phyloP scores from a whole-genome alignment of 805 yeast genomes.

The Deakozyma indianensis region DNA sequence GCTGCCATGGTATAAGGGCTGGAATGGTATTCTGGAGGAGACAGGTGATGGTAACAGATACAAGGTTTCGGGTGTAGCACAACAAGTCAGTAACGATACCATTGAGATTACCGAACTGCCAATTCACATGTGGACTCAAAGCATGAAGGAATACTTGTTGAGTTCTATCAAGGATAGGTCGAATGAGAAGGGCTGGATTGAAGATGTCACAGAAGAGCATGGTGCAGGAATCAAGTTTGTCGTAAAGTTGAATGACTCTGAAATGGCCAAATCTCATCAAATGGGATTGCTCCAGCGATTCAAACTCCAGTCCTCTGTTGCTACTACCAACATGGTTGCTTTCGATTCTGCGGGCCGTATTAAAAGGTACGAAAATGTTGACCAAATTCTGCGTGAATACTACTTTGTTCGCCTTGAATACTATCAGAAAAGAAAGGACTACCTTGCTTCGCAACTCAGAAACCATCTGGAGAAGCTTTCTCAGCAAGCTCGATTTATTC shows the following conservation, averaged over 20 bases:
- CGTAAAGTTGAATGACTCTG: constrained; percentile 57
- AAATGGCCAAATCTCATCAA: constrained; percentile 63
- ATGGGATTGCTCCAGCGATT: constrained; percentile 78
- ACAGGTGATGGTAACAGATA: constrained; percentile 47
- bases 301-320: constrained; percentile 55
- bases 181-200: constrained; percentile 52
- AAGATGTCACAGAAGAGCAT: constrained; percentile 91
- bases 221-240: constrained; percentile 67
- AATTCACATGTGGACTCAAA: constrained; percentile 81
- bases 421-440: constrained; percentile 84
- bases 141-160: constrained; percentile 71
- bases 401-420: constrained; percentile 75
- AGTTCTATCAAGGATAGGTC: constrained; percentile 59
- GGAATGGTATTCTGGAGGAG: constrained; percentile 73
- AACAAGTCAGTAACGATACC: constrained; percentile 64
- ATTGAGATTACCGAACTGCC: constrained; percentile 89
- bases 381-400: constrained; percentile 72
- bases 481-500: constrained; percentile 82
- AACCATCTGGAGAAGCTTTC: constrained; percentile 61
- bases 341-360: constrained; percentile 84
- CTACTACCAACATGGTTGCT: constrained; percentile 83
- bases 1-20: constrained; percentile 91
- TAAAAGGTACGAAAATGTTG: constrained; percentile 60
- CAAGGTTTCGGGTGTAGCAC: constrained; percentile 66
- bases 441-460: constrained; percentile 50